Base-by-base conservation (phyloP, 169 alveolate species). In the Babesia bigemina region DNA sequence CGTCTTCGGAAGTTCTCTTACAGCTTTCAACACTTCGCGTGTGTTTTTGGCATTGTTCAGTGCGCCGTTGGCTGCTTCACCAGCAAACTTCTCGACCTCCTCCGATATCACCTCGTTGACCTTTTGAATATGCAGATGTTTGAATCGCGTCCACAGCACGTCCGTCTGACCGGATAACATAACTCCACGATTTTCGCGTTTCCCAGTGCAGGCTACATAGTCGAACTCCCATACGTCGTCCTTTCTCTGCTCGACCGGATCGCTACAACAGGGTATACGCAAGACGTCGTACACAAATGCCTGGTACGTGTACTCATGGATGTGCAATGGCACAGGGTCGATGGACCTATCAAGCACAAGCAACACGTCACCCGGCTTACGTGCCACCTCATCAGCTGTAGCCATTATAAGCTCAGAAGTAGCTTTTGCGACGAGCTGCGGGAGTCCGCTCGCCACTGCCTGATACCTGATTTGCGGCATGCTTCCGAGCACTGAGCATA, bases 221-320 rank as follows among this genome's bases (percentile, higher is more conserved):
- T 73, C 86, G 82, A 60, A 88, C 63, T 59, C 84, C 58, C 48
- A 88, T 45, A 45, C 67, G 28, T 75, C 86, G 74, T 50, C 91
- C 50, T 16, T 22, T 45, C 10, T 24, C 22, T 82, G 44, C 14
- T 63, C 88, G 8, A 17, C 28, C 6, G 79, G 76, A 24, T 76
- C 86, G n/a, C 48, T 28, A 28, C 65, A 52, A 36, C 76, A 50
- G 44, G 53, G 82, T 55, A 92, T 74, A 22, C 76, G 60, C 65
- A 92, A 19, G 11, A 91, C 63, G 56, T 92, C 95, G 77, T 92
- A 92, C 14, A 91, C 86, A 24, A 92, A 75, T 36, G 95, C 94
- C 65, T 92, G 95, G 69, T 92, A 92, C 4, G 92, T 69, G 45
- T 91, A 92, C 42, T 92, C 95, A 63, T 92, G 95, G n/a, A 88